phyloP scores from a whole-genome alignment of 2,329 filamentous ascomycete genomes.

The Pezicula rhizophila region DNA sequence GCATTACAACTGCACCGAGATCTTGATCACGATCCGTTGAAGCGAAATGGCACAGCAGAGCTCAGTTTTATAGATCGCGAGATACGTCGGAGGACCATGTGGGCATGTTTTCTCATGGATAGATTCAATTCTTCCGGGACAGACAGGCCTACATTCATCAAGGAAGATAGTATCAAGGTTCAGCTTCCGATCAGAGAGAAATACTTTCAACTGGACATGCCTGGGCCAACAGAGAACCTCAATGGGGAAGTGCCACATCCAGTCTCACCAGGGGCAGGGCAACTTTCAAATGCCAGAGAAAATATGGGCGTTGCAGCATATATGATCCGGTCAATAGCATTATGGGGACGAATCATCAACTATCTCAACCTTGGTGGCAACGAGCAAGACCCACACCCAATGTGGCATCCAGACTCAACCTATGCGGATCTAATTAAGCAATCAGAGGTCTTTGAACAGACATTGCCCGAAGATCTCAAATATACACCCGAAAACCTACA shows the following conservation, averaged over 20 bases:
- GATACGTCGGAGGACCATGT: constrained; percentile 91
- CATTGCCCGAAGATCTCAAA: constrained; percentile 63
- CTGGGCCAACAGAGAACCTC: constrained; percentile 78
- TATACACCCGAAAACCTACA: constrained; percentile 80
- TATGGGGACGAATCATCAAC: constrained; percentile 86
- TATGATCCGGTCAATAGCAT: constrained; percentile 74
- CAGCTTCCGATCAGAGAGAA: constrained; percentile 87
- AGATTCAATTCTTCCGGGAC: constrained; percentile 94
- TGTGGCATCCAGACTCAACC: constrained; percentile 78
- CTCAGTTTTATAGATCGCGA: constrained; percentile 90
- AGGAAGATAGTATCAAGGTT: constrained; percentile 82
- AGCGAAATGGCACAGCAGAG: constrained; percentile 54
- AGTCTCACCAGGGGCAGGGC: constrained; percentile 55
- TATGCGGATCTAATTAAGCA: constrained; percentile 67
- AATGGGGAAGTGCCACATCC: constrained; percentile 63
- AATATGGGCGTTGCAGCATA: constrained; percentile 96
- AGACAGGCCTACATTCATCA: constrained; percentile 84
- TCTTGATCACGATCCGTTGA: constrained; percentile 71
- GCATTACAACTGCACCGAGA: constrained; percentile 91
- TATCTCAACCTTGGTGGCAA: constrained; percentile 89
- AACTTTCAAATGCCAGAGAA: constrained; percentile 59
- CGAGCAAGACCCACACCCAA: constrained; percentile 66
- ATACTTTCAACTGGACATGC: constrained; percentile 85
- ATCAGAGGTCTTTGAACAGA: constrained; percentile 61
- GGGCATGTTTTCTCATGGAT: constrained; percentile 97